Evolutionary conservation across 2,329 filamentous ascomycete species (phyloP).

Genomic region (Sporothrix curviconia): DNA sequence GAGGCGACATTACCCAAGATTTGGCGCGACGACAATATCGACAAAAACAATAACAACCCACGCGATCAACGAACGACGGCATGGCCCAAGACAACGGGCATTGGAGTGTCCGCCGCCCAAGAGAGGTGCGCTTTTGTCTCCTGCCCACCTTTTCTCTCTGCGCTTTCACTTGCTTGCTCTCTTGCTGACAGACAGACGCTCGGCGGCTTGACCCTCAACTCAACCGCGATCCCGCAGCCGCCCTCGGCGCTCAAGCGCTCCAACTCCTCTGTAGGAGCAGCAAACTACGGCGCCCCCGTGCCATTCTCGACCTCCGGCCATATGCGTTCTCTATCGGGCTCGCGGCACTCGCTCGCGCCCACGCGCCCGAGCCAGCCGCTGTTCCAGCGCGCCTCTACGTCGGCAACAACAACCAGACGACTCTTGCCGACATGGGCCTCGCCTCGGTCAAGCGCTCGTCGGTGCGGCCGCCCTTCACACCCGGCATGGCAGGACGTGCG

Average conservation of each 20-base stretch:
- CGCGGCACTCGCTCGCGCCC: conserved; percentile 78
- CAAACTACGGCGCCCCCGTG: conserved; percentile 41
- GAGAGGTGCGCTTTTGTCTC: conserved; percentile 60
- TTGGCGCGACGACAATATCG: not conserved
- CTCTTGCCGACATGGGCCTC: conserved; percentile 57
- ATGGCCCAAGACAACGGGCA: conserved; percentile 86
- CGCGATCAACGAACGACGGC: conserved; percentile 23
- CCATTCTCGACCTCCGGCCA: conserved; percentile 61
- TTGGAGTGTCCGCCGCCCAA: conserved; percentile 85
- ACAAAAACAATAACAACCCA: not conserved
- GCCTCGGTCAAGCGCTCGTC: conserved; percentile 82
- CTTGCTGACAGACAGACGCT: conserved; percentile 59
- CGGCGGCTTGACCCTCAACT: conserved; percentile 74
- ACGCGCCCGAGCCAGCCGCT: conserved; percentile 77
- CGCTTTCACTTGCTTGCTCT: not conserved
- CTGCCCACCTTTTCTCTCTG: conserved; percentile 10
- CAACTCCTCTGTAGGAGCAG: conserved; percentile 64
- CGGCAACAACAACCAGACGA: conserved; percentile 57
- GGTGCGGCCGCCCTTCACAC: conserved; percentile 66
- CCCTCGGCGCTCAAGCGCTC: conserved; percentile 91
- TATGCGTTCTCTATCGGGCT: conserved; percentile 74
- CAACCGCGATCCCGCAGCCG: conserved; percentile 73
- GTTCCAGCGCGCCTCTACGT: conserved; percentile 75
- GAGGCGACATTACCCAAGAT: not conserved
- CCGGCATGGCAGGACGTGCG: conserved; percentile 41